Conservation (phyloP, 1,284 basidiomycete species). For the Mycosarcoma mackinlayi region DNA sequence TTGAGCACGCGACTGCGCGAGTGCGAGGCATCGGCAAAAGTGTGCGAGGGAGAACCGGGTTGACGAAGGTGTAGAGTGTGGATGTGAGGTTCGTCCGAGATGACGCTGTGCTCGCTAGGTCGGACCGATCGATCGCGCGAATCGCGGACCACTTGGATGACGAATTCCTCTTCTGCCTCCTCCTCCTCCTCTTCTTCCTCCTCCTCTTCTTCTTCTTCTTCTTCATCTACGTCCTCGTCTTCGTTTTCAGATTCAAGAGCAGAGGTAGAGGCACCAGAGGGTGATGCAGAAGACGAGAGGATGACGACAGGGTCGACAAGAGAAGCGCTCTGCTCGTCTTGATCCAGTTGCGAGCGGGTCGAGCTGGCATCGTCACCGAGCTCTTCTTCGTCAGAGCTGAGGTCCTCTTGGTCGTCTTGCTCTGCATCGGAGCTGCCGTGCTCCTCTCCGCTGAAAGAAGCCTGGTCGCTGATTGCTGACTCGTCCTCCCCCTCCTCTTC, state of each 20-base stretch:
- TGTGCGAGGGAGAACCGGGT: slow-evolving; percentile 3
- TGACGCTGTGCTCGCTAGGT: slow-evolving; percentile 14
- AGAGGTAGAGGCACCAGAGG: slow-evolving; percentile 1
- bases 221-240: not conserved
- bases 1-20: slow-evolving; percentile 52
- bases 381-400: slow-evolving; percentile 2
- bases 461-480: slow-evolving; percentile 1
- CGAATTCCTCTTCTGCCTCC: slow-evolving; percentile 7
- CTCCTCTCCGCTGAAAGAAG: slow-evolving; percentile 2
- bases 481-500: slow-evolving; percentile 6
- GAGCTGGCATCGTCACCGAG: slow-evolving; percentile 3
- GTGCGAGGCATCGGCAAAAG: slow-evolving; percentile 28
- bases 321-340: slow-evolving; percentile 8
- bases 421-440: slow-evolving; percentile 1
- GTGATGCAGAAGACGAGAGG: slow-evolving; percentile 12
- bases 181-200: not conserved
- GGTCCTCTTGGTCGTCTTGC: not conserved
- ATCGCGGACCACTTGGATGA: slow-evolving; percentile 27
- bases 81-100: slow-evolving; percentile 28
- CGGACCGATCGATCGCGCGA: slow-evolving; percentile 19
- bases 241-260: not conserved
- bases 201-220: not conserved
- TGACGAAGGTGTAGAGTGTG: slow-evolving; percentile 44
- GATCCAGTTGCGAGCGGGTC: slow-evolving; percentile 4
- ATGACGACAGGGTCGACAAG: slow-evolving; percentile 8